Evolutionary conservation across 208 protist species (phyloP).

Genomic region (Wallacemonas rigidus): DNA sequence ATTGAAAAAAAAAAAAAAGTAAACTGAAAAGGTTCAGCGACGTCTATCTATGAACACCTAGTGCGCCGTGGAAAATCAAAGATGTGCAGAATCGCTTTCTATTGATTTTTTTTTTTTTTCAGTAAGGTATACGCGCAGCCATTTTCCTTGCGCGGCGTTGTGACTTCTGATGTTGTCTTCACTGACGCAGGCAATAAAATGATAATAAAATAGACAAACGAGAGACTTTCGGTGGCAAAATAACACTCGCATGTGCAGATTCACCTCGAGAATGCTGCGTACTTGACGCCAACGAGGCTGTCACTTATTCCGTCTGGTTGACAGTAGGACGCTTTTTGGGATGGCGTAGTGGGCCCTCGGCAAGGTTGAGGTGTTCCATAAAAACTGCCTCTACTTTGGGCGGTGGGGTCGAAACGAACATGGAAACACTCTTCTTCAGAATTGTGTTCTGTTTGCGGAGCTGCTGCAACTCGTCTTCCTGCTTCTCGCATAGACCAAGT

Average conservation of each 20-base stretch:
- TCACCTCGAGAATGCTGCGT: too few relatives aligned
- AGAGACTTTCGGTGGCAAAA: too few relatives aligned
- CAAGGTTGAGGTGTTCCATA: slow-evolving; percentile 72
- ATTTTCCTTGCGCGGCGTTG: too few relatives aligned
- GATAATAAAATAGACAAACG: too few relatives aligned
- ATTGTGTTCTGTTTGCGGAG: slow-evolving; percentile 68
- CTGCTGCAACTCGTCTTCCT: slow-evolving; percentile 78
- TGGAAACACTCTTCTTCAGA: slow-evolving; percentile 74
- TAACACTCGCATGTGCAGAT: too few relatives aligned
- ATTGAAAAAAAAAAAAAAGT: slow-evolving; percentile 6
- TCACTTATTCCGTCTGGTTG: slow-evolving; percentile 4
- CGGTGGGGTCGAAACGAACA: slow-evolving; percentile 56
- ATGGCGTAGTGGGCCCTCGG: slow-evolving; percentile 78
- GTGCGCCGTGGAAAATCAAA: too few relatives aligned
- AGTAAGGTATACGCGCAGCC: too few relatives aligned
- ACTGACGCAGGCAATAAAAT: too few relatives aligned
- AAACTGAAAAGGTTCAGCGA: background rate
- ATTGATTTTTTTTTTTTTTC: too few relatives aligned
- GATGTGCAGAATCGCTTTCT: background rate
- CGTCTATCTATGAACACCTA: too few relatives aligned
- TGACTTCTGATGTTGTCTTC: too few relatives aligned
- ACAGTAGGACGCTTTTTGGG: slow-evolving; percentile 61
- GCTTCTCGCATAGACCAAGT: slow-evolving; percentile 58
- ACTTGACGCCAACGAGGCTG: too few relatives aligned
- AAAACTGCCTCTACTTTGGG: slow-evolving; percentile 65